Conservation (phyloP, 192 early-diverging fungal genomes). For the Physocladia obscura region DNA sequence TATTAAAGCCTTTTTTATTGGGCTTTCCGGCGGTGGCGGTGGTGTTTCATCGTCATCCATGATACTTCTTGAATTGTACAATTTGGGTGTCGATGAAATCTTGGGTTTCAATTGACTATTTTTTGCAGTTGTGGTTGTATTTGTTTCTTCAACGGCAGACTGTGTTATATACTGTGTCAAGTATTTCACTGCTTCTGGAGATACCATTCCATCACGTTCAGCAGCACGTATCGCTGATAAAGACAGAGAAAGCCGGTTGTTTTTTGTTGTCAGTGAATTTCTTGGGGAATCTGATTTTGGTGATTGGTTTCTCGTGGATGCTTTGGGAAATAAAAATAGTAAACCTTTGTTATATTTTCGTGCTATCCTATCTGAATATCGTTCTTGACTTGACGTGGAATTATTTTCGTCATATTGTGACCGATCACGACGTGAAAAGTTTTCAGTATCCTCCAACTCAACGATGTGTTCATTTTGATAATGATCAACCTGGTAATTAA, state of each 20-base stretch:
- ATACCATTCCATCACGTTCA: slow-evolving; percentile 14
- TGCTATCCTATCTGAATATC: slow-evolving; percentile 24
- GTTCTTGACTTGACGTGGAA: slow-evolving; percentile 4
- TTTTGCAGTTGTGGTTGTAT: background rate
- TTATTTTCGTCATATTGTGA: background rate
- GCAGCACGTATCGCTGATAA: slow-evolving; percentile 11
- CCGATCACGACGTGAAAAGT: too few species aligned
- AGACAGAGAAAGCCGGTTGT: background rate
- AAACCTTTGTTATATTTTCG: slow-evolving; percentile 11
- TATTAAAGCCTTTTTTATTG: too few species aligned
- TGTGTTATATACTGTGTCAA: slow-evolving; percentile 13
- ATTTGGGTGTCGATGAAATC: background rate
- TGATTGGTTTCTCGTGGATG: background rate
- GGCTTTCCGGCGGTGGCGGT: too few species aligned
- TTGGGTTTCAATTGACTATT: background rate
- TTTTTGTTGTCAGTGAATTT: background rate
- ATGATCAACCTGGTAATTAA: too few species aligned
- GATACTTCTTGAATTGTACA: background rate
- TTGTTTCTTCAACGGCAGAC: background rate
- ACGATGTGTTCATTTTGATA: too few species aligned
- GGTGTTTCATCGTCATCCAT: background rate
- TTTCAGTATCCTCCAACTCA: too few species aligned
- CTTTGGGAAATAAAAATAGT: background rate
- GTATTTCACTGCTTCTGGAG: slow-evolving; percentile 9
- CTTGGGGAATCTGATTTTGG: background rate